Base-by-base conservation (phyloP, 371 early-diverging fungal genomes). In the Coemansia sp. region DNA sequence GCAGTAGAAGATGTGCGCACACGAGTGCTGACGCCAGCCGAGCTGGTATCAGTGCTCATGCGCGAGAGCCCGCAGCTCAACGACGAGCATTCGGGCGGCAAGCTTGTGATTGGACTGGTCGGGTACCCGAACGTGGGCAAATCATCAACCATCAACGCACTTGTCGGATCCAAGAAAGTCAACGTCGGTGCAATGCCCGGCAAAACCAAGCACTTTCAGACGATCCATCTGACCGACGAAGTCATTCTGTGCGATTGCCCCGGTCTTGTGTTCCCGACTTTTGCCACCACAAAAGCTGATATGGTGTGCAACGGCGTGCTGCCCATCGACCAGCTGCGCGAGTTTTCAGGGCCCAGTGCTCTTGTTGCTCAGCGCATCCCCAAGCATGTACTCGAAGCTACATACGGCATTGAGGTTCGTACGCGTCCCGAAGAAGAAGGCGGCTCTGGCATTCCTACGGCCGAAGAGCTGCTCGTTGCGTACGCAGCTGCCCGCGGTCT, bases 81-180 rank as follows among this genome's bases (percentile, higher is more conserved):
- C 28, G 69, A 61, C 73, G 51, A 83, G 79, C 67, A 81, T 71
- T 29, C 70, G 78, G 70, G 81, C 78, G 63, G 70, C 72, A 53
- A 82, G 82, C 81, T 90, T 61, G 92, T 87, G 11, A 92, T 99
- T 81, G 99, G 99, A 72, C 87, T 99, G 62, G 95, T 99, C 41
- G 99, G 99, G 24, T 99, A 99, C 82, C 99, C 99, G 55, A 99
- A 99, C 82, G 99, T 99, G 46, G 99, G 99, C 77, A 99, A 99
- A 84, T 95, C 96, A n/a, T 97, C 97, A 58, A 99, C 99, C 6
- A 94, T 99, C 79, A 99, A 99, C 85, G 93, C 98, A 1, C 84
- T 99, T 55, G 87, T 97, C 60, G 96, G 98, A 17, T 87, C 92
- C 58, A 99, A 98, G 78, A 88, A 90, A 58, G 99, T 99, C 12